Evolutionary conservation across 495 filamentous ascomycete species (phyloP).

Genomic region (Xylaria castorea): DNA sequence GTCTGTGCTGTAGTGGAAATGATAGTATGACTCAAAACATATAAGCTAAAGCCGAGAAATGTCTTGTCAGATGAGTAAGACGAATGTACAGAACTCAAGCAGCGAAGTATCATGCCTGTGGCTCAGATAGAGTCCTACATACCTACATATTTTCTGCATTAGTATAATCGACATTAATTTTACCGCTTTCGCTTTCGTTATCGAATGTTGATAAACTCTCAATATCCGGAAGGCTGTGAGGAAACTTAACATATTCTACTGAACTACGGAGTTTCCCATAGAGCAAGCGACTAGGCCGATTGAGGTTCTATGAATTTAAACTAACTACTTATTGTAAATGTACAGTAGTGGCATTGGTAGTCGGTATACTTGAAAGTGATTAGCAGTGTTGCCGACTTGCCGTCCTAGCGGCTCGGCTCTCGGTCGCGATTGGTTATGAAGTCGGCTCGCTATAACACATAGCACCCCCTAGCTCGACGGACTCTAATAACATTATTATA

Average conservation of each 20-base stretch:
- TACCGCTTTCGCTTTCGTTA: background rate
- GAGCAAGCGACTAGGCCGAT: background rate
- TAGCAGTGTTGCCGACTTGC: background rate
- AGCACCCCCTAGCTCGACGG: background rate
- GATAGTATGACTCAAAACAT: background rate
- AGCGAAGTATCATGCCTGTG: background rate
- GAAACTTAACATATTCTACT: background rate
- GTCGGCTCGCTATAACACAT: background rate
- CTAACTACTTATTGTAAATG: no score
- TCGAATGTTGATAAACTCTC: background rate
- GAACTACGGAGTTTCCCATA: background rate
- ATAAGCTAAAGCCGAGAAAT: background rate
- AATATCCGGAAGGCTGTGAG: background rate
- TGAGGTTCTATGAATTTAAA: no score
- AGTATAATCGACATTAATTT: background rate
- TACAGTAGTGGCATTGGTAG: background rate
- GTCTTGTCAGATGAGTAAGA: background rate
- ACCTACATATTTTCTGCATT: background rate
- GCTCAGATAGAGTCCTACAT: background rate
- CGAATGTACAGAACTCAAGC: background rate
- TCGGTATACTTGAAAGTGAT: background rate
- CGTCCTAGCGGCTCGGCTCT: constrained; percentile 8
- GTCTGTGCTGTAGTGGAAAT: background rate
- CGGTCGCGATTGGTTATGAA: background rate
- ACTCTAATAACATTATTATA: background rate